A percentile compares a stretch with the other conserved stretches of the same genome.
These are phyloP conservation scores for Phaeosphaeria sp. DNA, from an alignment of 2,329 filamentous ascomycete species.

Conservation along the genomic window DNA sequence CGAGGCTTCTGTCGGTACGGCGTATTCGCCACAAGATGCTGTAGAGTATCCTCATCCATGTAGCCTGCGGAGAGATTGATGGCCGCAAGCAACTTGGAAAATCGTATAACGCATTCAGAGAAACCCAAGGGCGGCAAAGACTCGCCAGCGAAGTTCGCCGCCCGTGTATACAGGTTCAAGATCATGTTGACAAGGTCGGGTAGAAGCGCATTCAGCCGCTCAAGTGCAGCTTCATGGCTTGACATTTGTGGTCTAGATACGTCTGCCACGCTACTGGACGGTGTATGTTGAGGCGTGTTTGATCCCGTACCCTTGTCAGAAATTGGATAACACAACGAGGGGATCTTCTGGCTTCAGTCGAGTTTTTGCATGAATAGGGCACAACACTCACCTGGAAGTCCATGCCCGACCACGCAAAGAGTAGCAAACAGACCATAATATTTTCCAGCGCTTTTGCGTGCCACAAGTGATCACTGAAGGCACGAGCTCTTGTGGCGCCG, in stretches of 20 bases:
- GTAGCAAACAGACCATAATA: slow-evolving; percentile 79
- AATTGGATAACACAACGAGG: slow-evolving; percentile 59
- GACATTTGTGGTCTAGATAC: slow-evolving; percentile 52
- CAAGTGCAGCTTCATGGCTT: slow-evolving; percentile 45
- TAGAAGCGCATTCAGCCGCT: slow-evolving; percentile 63
- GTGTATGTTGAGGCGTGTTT: slow-evolving; percentile 51
- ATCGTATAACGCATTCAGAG: slow-evolving; percentile 75
- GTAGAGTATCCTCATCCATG: slow-evolving; percentile 65
- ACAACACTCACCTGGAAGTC: slow-evolving; percentile 72
- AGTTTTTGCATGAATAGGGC: no score
- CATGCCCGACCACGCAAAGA: slow-evolving; percentile 82
- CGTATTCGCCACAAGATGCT: slow-evolving; percentile 49
- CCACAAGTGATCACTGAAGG: slow-evolving; percentile 92
- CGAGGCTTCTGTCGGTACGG: slow-evolving; percentile 53
- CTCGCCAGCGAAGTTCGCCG: slow-evolving; percentile 68
- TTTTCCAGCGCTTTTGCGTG: slow-evolving; percentile 94
- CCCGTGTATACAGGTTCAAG: slow-evolving; percentile 73
- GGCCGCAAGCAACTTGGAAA: slow-evolving; percentile 72
- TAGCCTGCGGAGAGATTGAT: slow-evolving; percentile 70
- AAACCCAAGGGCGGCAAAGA: slow-evolving; percentile 73
- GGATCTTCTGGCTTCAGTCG: slow-evolving; percentile 52
- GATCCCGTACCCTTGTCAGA: slow-evolving; percentile 54
- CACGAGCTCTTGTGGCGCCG: slow-evolving; percentile 76
- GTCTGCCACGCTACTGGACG: slow-evolving; percentile 47
- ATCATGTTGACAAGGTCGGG: slow-evolving; percentile 80